Conservation (phyloP, 176 grass and related monocot species). For the Stipa capillata region DNA sequence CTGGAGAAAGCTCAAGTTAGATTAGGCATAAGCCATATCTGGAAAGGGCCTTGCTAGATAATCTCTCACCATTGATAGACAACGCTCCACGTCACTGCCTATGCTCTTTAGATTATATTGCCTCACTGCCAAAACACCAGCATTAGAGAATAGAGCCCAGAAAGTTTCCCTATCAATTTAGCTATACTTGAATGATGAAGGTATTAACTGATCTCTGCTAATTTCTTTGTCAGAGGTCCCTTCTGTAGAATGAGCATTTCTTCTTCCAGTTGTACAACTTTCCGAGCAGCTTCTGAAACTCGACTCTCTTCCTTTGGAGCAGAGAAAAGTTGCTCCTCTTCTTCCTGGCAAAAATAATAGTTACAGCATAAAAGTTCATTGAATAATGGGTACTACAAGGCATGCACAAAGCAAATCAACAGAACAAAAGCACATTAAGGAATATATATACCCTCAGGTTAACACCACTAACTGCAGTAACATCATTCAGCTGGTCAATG, state of each 20-base stretch:
- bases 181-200: slow-evolving; percentile 15
- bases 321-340: slow-evolving; percentile 92
- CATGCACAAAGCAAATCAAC: slow-evolving; percentile 22
- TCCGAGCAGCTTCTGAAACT: slow-evolving; percentile 86
- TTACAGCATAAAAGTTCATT: slow-evolving; percentile 1
- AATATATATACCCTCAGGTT: slow-evolving; percentile 78
- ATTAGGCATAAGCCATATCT: slow-evolving; percentile 24
- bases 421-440: slow-evolving; percentile 18
- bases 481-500: slow-evolving; percentile 97
- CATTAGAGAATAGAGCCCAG: slow-evolving; percentile 13
- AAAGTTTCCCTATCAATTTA: slow-evolving; percentile 18
- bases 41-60: slow-evolving; percentile 17
- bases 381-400: background rate
- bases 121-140: slow-evolving; percentile 53
- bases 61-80: slow-evolving; percentile 84
- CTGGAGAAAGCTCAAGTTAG: slow-evolving; percentile 44
- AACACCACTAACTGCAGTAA: slow-evolving; percentile 94
- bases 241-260: slow-evolving; percentile 78
- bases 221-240: slow-evolving; percentile 61
- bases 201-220: slow-evolving; percentile 83
- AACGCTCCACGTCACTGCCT: slow-evolving; percentile 72
- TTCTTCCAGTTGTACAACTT: slow-evolving; percentile 92
- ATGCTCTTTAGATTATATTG: slow-evolving; percentile 85
- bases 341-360: slow-evolving; percentile 54
- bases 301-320: slow-evolving; percentile 74